Conservation (phyloP, 73 alveolate species). For the Durusdinium trenchii region DNA sequence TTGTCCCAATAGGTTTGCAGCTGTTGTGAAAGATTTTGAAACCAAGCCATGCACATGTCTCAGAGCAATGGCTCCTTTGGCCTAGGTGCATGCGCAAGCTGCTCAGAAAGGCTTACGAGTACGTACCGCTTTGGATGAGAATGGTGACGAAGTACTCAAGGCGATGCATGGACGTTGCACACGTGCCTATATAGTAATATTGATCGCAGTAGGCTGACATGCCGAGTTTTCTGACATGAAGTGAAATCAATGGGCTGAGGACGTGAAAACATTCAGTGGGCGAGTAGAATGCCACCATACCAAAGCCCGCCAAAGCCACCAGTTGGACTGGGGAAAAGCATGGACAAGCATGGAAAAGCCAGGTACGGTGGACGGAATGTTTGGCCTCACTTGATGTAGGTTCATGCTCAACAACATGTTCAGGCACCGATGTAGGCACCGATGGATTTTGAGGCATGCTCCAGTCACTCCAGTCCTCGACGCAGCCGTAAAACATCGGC, state of each 20-base stretch:
- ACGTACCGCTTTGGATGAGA: not conserved
- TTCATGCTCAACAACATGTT: too few relatives aligned
- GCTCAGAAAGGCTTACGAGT: conserved; percentile 45
- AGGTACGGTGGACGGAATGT: too few relatives aligned
- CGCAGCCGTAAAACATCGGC: too few relatives aligned
- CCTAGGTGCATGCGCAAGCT: conserved; percentile 72
- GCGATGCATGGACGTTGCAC: not conserved
- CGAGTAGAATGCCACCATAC: too few relatives aligned
- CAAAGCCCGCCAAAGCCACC: too few relatives aligned
- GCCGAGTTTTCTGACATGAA: not conserved
- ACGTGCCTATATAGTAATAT: too few relatives aligned
- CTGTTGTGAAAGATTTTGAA: not conserved
- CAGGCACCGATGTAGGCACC: too few relatives aligned
- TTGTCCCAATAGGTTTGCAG: not conserved
- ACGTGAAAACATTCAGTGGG: not conserved
- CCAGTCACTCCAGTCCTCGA: too few relatives aligned
- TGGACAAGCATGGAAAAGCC: too few relatives aligned
- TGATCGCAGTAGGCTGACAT: not conserved
- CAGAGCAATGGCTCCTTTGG: not conserved
- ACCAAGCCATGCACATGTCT: not conserved
- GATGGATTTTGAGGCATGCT: too few relatives aligned
- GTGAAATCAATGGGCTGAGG: not conserved
- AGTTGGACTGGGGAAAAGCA: too few relatives aligned
- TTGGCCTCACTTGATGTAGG: too few relatives aligned
- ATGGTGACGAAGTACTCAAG: conserved; percentile 70